phyloP scores from a whole-genome alignment of 345 rosid genomes.

The Pugionium dolabratum region DNA sequence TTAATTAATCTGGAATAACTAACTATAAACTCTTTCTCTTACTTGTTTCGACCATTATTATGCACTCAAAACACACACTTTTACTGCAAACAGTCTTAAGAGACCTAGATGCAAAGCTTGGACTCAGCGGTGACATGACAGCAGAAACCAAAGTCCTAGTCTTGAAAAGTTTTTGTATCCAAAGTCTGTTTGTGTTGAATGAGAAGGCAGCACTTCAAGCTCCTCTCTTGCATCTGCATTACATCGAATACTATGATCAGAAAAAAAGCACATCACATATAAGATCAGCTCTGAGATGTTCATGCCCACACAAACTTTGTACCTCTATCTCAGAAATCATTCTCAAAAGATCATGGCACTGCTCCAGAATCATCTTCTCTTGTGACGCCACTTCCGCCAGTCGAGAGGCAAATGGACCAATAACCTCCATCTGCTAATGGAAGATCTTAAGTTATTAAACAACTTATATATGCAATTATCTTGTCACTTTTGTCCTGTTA shows the following conservation, averaged over 20 bases:
- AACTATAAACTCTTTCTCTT: neutral
- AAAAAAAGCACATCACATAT: neutral
- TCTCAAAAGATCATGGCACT: conserved; percentile 58
- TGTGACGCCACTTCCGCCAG: conserved; percentile 59
- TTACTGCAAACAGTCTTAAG: neutral
- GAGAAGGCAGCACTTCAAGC: conserved; percentile 52
- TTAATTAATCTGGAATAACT: no score
- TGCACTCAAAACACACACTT: conserved; percentile 1
- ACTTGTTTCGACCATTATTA: conserved; percentile 15
- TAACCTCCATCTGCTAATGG: conserved; percentile 47
- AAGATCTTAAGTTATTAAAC: conserved; percentile 3
- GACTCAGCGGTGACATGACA: conserved; percentile 1
- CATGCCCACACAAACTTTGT: conserved; percentile 12
- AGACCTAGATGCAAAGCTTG: neutral
- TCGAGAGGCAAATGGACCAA: conserved; percentile 47
- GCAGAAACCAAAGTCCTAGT: conserved; percentile 14
- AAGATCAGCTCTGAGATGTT: conserved; percentile 16
- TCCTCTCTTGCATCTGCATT: conserved; percentile 63
- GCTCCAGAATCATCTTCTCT: conserved; percentile 64
- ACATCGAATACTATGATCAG: conserved; percentile 17
- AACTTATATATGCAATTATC: neutral
- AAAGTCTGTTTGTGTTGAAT: conserved; percentile 39
- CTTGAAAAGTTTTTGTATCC: neutral
- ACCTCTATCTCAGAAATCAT: conserved; percentile 61
- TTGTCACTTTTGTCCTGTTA: neutral